A percentile compares a stretch with the other conserved stretches of the same genome.
These are phyloP conservation scores for Rhazya stricta DNA, from an alignment of 257 asterid species.

Conservation along the genomic window DNA sequence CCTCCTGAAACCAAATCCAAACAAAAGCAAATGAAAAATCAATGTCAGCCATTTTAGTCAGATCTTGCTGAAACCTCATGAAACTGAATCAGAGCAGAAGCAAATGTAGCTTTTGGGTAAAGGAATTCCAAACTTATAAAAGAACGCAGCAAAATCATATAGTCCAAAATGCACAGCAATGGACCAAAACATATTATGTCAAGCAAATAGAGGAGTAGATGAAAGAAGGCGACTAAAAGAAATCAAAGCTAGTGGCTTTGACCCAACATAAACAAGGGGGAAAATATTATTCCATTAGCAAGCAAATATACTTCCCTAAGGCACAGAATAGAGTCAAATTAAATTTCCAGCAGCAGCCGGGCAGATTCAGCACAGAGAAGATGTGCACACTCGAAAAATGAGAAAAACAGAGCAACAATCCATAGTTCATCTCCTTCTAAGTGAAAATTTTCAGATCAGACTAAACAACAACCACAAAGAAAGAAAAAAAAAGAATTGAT, in stretches of 20 bases:
- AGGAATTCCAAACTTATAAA: background rate
- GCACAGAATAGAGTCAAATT: no score
- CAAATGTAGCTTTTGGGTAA: background rate
- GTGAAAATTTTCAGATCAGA: background rate
- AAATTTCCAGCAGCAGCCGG: background rate
- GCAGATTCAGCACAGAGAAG: background rate
- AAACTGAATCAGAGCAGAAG: conserved; percentile 12
- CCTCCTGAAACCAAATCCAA: conserved; percentile 3
- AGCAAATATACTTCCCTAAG: no score
- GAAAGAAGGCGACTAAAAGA: background rate
- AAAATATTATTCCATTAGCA: no score
- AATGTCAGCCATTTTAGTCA: background rate
- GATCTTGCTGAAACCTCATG: background rate
- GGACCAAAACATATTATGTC: background rate
- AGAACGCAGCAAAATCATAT: background rate
- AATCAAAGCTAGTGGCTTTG: background rate
- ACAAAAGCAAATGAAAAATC: conserved; percentile 2
- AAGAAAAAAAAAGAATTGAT: no score
- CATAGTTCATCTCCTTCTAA: background rate
- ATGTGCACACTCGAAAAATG: background rate
- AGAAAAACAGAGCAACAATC: background rate
- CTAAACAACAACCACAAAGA: no score
- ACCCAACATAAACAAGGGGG: background rate
- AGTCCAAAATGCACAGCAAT: background rate
- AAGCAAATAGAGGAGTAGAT: no score